phyloP scores from a whole-genome alignment of 345 rosid genomes.

The Populus simonii region DNA sequence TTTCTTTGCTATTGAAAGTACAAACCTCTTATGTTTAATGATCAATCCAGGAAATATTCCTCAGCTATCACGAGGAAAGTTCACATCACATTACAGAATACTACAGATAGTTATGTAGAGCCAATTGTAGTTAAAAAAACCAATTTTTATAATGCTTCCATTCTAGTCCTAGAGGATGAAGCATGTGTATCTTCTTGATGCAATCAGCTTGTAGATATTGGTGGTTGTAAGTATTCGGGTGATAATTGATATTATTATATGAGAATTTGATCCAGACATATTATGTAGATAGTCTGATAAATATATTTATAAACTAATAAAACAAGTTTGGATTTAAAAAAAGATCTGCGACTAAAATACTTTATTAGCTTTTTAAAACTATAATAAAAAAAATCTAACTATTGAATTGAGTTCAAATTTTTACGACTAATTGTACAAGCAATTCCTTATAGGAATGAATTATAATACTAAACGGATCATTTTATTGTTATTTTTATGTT shows the following conservation, averaged over 20 bases:
- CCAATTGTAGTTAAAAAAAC: neutral
- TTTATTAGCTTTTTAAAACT: too few relatives aligned
- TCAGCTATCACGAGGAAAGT: neutral
- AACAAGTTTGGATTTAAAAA: too few relatives aligned
- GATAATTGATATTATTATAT: too few relatives aligned
- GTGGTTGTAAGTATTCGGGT: too few relatives aligned
- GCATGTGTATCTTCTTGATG: neutral
- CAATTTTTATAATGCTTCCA: neutral
- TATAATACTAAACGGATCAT: too few relatives aligned
- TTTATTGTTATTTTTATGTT: too few relatives aligned
- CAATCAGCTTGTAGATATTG: too few relatives aligned
- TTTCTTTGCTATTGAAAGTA: neutral
- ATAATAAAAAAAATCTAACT: rapidly evolving
- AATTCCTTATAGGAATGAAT: too few relatives aligned
- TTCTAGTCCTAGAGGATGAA: neutral
- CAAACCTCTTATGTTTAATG: neutral
- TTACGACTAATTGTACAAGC: too few relatives aligned
- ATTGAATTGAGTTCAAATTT: too few relatives aligned
- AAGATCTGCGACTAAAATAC: rapidly evolving
- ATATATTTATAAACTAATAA: too few relatives aligned
- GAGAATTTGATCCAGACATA: too few relatives aligned
- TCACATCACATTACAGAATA: neutral
- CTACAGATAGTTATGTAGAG: neutral
- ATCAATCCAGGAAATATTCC: neutral
- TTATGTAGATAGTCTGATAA: rapidly evolving